Evolutionary conservation across 2,329 filamentous ascomycete genomes (phyloP).

Genomic region (Xylaria sp.): DNA sequence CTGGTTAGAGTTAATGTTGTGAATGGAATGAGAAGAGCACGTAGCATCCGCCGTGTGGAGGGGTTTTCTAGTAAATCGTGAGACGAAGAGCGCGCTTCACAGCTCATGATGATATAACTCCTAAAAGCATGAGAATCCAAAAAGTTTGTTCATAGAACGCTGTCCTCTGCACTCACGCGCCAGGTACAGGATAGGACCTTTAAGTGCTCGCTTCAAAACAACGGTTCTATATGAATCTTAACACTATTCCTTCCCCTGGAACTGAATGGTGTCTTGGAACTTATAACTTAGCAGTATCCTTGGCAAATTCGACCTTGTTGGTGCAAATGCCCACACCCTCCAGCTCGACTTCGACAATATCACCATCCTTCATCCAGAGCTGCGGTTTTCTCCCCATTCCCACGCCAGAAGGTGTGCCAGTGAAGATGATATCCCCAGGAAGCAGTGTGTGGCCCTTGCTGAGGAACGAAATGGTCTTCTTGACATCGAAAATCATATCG

Average conservation of each 20-base stretch:
- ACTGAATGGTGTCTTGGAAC: neutral
- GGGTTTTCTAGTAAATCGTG: neutral
- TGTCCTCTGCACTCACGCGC: neutral
- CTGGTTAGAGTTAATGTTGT: neutral
- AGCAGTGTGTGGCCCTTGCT: constrained; percentile 71
- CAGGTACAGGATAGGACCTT: neutral
- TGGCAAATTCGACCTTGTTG: constrained; percentile 61
- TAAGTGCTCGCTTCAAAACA: neutral
- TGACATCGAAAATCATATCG: constrained; percentile 73
- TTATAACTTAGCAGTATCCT: constrained; percentile 42
- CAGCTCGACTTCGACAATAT: constrained; percentile 74
- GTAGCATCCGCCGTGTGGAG: too few relatives aligned
- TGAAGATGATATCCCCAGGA: constrained; percentile 74
- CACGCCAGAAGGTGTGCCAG: constrained; percentile 76
- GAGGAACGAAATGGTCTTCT: constrained; percentile 68
- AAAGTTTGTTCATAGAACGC: neutral
- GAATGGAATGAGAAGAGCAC: neutral
- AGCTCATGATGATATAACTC: neutral
- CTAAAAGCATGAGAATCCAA: neutral
- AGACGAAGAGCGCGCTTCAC: neutral
- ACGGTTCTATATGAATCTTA: neutral
- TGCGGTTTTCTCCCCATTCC: constrained; percentile 75
- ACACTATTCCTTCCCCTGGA: neutral
- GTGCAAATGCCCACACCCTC: constrained; percentile 72
- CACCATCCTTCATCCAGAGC: constrained; percentile 76